Conservation (phyloP, 2,329 filamentous ascomycete genomes). For the Pseudocercospora eumusae region DNA sequence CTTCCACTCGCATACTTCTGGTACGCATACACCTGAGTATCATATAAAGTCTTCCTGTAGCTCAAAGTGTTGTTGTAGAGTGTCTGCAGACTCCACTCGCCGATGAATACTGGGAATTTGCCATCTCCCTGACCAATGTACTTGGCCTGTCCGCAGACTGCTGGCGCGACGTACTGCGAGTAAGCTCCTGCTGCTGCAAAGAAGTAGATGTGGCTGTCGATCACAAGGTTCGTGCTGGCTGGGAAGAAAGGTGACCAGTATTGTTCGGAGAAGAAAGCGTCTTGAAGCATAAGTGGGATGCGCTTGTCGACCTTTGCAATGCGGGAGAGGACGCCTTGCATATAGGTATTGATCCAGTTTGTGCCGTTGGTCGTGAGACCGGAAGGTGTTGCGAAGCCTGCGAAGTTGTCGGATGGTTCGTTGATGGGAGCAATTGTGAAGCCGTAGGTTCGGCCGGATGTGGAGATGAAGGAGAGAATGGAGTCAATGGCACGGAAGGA, state of each 20-base stretch:
- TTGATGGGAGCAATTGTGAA: conserved; percentile 45
- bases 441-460: conserved; percentile 34
- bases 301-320: conserved; percentile 33
- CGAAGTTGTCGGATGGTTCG: conserved; percentile 42
- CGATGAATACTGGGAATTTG: conserved; percentile 42
- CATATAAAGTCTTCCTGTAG: conserved; percentile 35
- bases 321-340: conserved; percentile 35
- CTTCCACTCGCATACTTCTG: conserved; percentile 39
- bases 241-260: conserved; percentile 38
- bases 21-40: conserved; percentile 41
- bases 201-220: conserved; percentile 40
- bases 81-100: conserved; percentile 42
- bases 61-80: conserved; percentile 39
- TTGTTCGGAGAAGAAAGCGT: conserved; percentile 32
- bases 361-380: conserved; percentile 37
- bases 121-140: conserved; percentile 22
- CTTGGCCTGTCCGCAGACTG: conserved; percentile 35
- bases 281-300: conserved; percentile 42
- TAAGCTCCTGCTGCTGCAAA: conserved; percentile 35
- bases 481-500: conserved; percentile 39
- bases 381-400: conserved; percentile 39
- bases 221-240: conserved; percentile 35
- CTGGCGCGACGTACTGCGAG: conserved; percentile 33
- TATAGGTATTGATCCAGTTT: conserved; percentile 41
- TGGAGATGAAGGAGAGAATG: conserved; percentile 39